A percentile compares a stretch with the other conserved stretches of the same genome.
These are phyloP conservation scores for Cyberlindnera samutprakarnensis DNA, from an alignment of 805 yeast genomes.

Conservation along the genomic window DNA sequence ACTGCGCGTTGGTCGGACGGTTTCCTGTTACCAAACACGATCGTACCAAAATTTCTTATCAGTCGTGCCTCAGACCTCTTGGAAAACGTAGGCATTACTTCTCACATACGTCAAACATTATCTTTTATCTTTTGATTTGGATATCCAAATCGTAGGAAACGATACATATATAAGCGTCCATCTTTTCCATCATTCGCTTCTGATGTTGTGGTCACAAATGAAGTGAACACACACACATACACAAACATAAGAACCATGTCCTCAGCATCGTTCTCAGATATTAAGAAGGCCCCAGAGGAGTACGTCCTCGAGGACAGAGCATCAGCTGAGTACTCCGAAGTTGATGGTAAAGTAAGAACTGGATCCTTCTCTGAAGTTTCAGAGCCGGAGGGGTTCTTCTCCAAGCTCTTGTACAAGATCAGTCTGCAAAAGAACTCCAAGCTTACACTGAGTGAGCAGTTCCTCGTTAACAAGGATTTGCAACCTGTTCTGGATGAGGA, in stretches of 20 bases:
- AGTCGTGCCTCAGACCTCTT: too few relatives aligned
- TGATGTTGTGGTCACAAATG: too few relatives aligned
- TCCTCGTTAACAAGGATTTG: constrained; percentile 67
- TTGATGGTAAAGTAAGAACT: not conserved
- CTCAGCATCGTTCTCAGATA: not conserved
- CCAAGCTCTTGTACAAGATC: constrained; percentile 8
- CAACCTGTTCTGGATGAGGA: constrained; percentile 61
- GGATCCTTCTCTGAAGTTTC: not conserved
- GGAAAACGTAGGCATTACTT: too few relatives aligned
- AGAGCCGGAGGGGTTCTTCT: not conserved
- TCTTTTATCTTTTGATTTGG: too few relatives aligned
- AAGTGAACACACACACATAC: too few relatives aligned
- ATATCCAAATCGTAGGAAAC: too few relatives aligned
- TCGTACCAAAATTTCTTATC: too few relatives aligned
- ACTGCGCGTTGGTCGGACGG: too few relatives aligned
- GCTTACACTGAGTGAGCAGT: constrained; percentile 52
- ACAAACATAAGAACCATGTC: not conserved
- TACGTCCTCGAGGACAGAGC: constrained; percentile 1
- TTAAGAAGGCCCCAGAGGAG: not conserved
- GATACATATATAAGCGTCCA: too few relatives aligned
- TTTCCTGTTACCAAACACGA: too few relatives aligned
- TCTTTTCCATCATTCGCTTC: too few relatives aligned
- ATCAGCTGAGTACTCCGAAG: not conserved
- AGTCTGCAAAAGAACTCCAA: constrained; percentile 20
- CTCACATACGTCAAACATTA: too few relatives aligned